A percentile compares a stretch with the other conserved stretches of the same genome.
Evolutionary conservation across 2,329 filamentous ascomycete species (phyloP).

Genomic region (Trichoderma aggressivum): DNA sequence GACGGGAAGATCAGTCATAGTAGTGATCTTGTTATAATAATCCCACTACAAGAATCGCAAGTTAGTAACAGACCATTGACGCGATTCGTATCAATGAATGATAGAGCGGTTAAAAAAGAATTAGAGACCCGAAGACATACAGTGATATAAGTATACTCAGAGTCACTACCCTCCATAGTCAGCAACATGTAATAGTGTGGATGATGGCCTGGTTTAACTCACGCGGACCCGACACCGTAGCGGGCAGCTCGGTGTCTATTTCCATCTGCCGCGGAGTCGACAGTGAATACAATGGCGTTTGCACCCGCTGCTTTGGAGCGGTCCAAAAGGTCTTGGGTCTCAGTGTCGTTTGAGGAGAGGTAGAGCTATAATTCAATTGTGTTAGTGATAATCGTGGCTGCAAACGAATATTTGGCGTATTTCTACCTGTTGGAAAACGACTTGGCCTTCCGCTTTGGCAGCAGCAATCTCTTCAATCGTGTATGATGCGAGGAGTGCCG

Average conservation of each 20-base stretch:
- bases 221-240: slow-evolving; percentile 38
- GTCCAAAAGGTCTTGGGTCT: slow-evolving; percentile 31
- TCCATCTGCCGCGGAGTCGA: slow-evolving; percentile 39
- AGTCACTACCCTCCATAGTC: neutral
- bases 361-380: slow-evolving; percentile 23
- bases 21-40: slow-evolving; percentile 35
- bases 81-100: fast-evolving
- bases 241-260: slow-evolving; percentile 41
- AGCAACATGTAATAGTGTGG: neutral
- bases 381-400: neutral
- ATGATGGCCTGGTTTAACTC: neutral
- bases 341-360: slow-evolving; percentile 32
- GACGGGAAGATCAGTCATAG: slow-evolving; percentile 37
- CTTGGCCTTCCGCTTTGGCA: slow-evolving; percentile 36
- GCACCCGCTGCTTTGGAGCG: slow-evolving; percentile 34
- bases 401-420: neutral
- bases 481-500: slow-evolving; percentile 33
- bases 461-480: slow-evolving; percentile 38
- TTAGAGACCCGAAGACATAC: neutral
- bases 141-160: neutral
- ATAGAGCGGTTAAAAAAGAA: neutral
- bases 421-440: slow-evolving; percentile 38
- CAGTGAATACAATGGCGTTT: slow-evolving; percentile 37
- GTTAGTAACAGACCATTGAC: neutral
- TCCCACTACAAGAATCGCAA: slow-evolving; percentile 30